Conservation (phyloP, 345 rosid genomes). For the Nasturtium officinale region DNA sequence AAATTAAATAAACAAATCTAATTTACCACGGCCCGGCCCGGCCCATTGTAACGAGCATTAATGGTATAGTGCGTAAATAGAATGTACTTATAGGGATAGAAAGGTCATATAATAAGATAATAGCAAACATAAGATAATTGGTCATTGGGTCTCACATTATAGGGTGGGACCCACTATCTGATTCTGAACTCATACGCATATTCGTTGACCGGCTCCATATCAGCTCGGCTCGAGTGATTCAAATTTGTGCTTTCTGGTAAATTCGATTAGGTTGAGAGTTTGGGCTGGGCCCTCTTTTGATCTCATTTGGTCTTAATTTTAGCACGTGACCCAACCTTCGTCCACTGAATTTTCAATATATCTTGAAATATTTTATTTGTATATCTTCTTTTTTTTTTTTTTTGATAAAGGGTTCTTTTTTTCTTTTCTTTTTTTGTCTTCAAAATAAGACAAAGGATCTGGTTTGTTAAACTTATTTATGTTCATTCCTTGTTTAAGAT, state of each 20-base stretch:
- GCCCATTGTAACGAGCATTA: background rate
- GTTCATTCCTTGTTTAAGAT: background rate
- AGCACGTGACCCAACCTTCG: slow-evolving; percentile 40
- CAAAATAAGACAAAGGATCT: background rate
- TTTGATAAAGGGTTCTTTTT: background rate
- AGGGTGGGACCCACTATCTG: slow-evolving; percentile 23
- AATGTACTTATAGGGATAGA: slow-evolving; percentile 2
- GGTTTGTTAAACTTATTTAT: background rate
- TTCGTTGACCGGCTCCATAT: background rate
- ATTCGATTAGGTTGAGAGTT: slow-evolving; percentile 19
- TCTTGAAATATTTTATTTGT: background rate
- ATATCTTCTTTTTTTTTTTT: background rate
- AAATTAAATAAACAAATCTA: too few species aligned
- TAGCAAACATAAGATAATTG: background rate
- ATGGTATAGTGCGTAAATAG: slow-evolving; percentile 21
- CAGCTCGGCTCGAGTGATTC: background rate
- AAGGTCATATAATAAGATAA: background rate
- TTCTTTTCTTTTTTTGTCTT: background rate
- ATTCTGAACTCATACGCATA: slow-evolving; percentile 13
- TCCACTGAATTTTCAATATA: slow-evolving; percentile 19
- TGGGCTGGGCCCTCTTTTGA: slow-evolving; percentile 35
- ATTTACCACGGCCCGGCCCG: too few species aligned
- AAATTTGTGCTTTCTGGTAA: background rate
- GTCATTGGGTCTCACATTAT: slow-evolving; percentile 14
- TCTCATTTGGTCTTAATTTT: slow-evolving; percentile 23